Percentiles rank a stretch among this genome's conserved stretches.
phyloP scores from a whole-genome alignment of 306 rosid species.

The Nissolia schottii region DNA sequence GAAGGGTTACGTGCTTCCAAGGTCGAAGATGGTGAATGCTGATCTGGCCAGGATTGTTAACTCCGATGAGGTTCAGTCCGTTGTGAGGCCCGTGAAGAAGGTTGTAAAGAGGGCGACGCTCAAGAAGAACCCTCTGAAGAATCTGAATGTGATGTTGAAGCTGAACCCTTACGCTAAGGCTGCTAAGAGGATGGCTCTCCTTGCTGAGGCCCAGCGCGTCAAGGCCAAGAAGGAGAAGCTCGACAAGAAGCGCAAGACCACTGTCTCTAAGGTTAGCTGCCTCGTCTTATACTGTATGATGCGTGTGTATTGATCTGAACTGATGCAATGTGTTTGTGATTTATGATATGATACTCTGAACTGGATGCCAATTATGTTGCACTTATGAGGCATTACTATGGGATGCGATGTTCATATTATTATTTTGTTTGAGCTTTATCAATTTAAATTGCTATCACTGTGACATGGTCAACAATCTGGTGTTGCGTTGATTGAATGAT shows the following conservation, averaged over 20 bases:
- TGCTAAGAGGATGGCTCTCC: conserved; percentile 63
- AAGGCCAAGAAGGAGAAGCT: conserved; percentile 71
- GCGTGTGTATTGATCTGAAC: background rate
- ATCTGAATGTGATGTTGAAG: conserved; percentile 58
- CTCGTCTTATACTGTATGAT: background rate
- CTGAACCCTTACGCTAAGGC: conserved; percentile 75
- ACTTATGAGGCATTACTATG: too few relatives aligned
- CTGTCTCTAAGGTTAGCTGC: conserved; percentile 44
- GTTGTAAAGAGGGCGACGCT: conserved; percentile 50
- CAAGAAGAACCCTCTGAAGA: conserved; percentile 78
- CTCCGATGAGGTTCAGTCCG: conserved; percentile 74
- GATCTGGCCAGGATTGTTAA: conserved; percentile 69
- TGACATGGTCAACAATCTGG: too few relatives aligned
- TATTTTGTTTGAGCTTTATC: too few relatives aligned
- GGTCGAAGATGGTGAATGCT: conserved; percentile 68
- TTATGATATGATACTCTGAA: background rate
- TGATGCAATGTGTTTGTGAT: too few relatives aligned
- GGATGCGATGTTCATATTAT: background rate
- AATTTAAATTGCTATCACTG: too few relatives aligned
- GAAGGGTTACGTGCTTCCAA: conserved; percentile 54
- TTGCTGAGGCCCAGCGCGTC: conserved; percentile 66
- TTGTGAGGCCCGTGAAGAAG: conserved; percentile 63
- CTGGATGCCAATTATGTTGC: too few relatives aligned
- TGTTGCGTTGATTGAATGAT: background rate
- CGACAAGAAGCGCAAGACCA: conserved; percentile 55